These are phyloP conservation scores for Arthroderma sp. DNA, from an alignment of 2,329 filamentous ascomycete genomes.

Conservation along the genomic window DNA sequence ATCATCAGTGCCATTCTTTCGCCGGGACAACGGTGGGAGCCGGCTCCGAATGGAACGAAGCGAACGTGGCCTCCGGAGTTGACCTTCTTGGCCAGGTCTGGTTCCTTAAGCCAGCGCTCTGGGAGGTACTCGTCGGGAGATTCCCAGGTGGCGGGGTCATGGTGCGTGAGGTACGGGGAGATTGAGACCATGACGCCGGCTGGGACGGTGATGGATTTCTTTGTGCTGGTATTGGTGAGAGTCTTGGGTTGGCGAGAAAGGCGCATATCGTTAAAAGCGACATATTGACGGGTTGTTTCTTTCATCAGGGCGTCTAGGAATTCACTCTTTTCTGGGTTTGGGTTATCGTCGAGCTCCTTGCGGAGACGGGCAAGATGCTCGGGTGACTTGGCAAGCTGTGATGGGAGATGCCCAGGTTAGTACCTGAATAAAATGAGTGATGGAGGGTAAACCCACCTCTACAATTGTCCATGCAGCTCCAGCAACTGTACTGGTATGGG, in stretches of 20 bases:
- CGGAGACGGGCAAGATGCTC: slow-evolving; percentile 6
- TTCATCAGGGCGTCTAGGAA: slow-evolving; percentile 9
- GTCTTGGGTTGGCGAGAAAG: slow-evolving; percentile 7
- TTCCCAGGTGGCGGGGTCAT: slow-evolving; percentile 8
- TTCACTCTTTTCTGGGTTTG: slow-evolving; percentile 6
- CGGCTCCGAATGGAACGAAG: slow-evolving; percentile 10
- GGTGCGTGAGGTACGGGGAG: slow-evolving; percentile 10
- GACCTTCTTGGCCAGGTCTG: slow-evolving; percentile 5
- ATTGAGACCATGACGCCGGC: slow-evolving; percentile 9
- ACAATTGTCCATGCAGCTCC: slow-evolving; percentile 11
- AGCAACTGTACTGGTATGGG: slow-evolving; percentile 11
- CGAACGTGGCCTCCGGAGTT: slow-evolving; percentile 5
- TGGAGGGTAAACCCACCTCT: slow-evolving; percentile 4
- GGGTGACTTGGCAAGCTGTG: slow-evolving; percentile 9
- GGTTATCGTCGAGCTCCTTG: slow-evolving; percentile 7
- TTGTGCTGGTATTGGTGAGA: slow-evolving; percentile 5
- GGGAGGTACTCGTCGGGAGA: slow-evolving; percentile 7
- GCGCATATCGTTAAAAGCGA: slow-evolving; percentile 8
- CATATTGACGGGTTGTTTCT: slow-evolving; percentile 11
- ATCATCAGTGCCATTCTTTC: slow-evolving; percentile 10
- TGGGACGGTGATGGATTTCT: slow-evolving; percentile 8
- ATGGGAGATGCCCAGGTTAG: not conserved
- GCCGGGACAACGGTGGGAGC: slow-evolving; percentile 9
- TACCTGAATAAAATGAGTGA: not conserved
- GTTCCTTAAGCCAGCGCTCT: slow-evolving; percentile 8